Evolutionary conservation across 2,329 filamentous ascomycete genomes (phyloP), one percentile per base, ranked within the genome.

Genomic region (Fusarium coffeatum): DNA sequence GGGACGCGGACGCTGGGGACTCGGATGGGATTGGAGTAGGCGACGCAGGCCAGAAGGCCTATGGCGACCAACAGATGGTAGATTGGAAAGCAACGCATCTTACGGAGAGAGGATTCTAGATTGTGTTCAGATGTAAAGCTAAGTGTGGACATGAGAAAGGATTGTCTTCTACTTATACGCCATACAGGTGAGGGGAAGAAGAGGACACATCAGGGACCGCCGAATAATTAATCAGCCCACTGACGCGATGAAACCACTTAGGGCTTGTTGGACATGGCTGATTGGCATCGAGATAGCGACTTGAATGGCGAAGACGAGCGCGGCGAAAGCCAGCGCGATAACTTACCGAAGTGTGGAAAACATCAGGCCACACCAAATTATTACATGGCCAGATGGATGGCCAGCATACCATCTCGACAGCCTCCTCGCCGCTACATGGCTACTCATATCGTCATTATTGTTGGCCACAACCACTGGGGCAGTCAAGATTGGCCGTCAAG

Each of bases 21-120:
- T 11, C 10, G 34, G 34, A 53, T 12, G 49, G 49, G 9, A 13
- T 22, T 22, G 23, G 49, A 41, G 2, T 53, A 12, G n/a, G 10
- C 49, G 25, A 53, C 9, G 10, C 32, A 42, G 13, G n/a, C 34
- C 8, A 42, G 2, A n/a, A 53, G 25, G n/a, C 49, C 34, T 13
- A 53, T 3, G 12, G 27, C n/a, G 23, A 53, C 3, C 2, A 53
- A 2, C n/a, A 53, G 6, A 18, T 1, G 16, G 13, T 20, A 41
- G 5, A 28, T 16, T 3, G 9, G 12, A 10, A 5, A 16, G 34
- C 5, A 41, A 16, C 18, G 23, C 49, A 53, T 53, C 6, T 22
- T 22, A 18, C 0, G 8, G 13, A 8, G 11, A 5, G 9, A 9
- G 15, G 6, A 5, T 7, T 5, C 5, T 12, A 20, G 5, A 18